Percentiles rank a stretch among this genome's conserved stretches.
Conservation (phyloP, 805 yeast genomes). For the Grigorovia transvaalensis region DNA sequence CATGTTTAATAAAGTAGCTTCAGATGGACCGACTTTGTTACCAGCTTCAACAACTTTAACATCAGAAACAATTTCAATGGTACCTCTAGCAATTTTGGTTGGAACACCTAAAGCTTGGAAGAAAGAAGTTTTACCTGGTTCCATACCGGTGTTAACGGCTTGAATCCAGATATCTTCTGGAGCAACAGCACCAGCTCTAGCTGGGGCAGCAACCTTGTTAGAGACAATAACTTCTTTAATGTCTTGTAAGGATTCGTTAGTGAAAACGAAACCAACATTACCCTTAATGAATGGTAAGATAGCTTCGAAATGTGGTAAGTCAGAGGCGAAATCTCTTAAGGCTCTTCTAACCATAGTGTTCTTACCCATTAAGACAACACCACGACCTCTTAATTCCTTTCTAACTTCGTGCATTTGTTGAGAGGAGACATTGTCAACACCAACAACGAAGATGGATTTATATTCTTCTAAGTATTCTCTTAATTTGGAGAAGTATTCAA, state of each 20-base stretch:
- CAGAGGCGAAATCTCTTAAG: constrained; percentile 87
- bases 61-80: constrained; percentile 97
- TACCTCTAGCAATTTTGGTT: constrained; percentile 99
- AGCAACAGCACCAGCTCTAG: constrained; percentile 99
- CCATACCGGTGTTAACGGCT: constrained; percentile 99
- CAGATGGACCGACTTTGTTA: constrained; percentile 94
- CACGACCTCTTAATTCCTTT: constrained; percentile 90
- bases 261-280: constrained; percentile 99
- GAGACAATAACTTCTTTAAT: constrained; percentile 79
- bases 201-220: constrained; percentile 99
- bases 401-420: constrained; percentile 99
- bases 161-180: constrained; percentile 96
- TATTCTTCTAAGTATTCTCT: constrained; percentile 91
- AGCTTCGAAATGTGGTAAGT: constrained; percentile 93
- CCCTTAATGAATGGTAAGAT: constrained; percentile 91
- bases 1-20: constrained; percentile 97
- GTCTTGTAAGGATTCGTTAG: constrained; percentile 86
- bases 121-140: constrained; percentile 99
- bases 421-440: constrained; percentile 99
- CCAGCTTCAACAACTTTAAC: constrained; percentile 88
- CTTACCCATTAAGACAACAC: constrained; percentile 98
- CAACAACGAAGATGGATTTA: constrained; percentile 97
- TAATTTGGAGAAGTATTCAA: constrained; percentile 89
- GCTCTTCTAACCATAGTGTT: constrained; percentile 99
- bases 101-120: constrained; percentile 99